A percentile compares a stretch with the other conserved stretches of the same genome.
Conservation (phyloP, 352 stramenopile genomes). For the Bremia lactucae region DNA sequence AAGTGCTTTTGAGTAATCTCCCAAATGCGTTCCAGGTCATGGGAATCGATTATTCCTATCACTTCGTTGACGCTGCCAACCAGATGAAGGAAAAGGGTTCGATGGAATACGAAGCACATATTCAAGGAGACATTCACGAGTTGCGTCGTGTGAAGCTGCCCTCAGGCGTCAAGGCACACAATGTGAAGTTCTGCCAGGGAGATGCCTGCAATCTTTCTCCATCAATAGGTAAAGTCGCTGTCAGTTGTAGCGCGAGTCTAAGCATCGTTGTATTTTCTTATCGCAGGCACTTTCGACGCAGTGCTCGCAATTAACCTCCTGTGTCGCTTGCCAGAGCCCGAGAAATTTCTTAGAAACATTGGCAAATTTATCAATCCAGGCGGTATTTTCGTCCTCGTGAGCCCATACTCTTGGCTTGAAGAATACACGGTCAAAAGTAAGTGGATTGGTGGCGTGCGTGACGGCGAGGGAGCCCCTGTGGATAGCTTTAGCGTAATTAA, state of each 20-base stretch:
- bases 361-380: slow-evolving; percentile 79
- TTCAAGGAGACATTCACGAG: slow-evolving; percentile 82
- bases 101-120: slow-evolving; percentile 78
- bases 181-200: slow-evolving; percentile 87
- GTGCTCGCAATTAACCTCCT: slow-evolving; percentile 94
- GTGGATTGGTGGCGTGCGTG: slow-evolving; percentile 66
- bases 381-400: slow-evolving; percentile 91
- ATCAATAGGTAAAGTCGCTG: slow-evolving; percentile 56
- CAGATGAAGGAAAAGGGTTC: slow-evolving; percentile 74
- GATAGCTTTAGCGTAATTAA: slow-evolving; percentile 66
- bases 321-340: slow-evolving; percentile 89
- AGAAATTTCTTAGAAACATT: slow-evolving; percentile 84
- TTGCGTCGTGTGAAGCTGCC: slow-evolving; percentile 53
- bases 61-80: slow-evolving; percentile 83
- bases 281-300: slow-evolving; percentile 85
- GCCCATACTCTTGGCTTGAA: slow-evolving; percentile 94
- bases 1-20: not conserved
- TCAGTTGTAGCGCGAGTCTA: slow-evolving; percentile 29
- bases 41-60: slow-evolving; percentile 90
- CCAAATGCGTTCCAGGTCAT: slow-evolving; percentile 42
- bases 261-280: not conserved
- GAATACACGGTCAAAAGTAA: slow-evolving; percentile 91
- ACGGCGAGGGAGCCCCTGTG: slow-evolving; percentile 29
- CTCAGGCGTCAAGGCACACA: slow-evolving; percentile 36
- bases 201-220: slow-evolving; percentile 87